phyloP scores from a whole-genome alignment of 129 eudicot genomes.

The Daucus carota region DH1_v3.0 NC_030384.2:26621001-26621500 shows the following conservation, averaged over 20 bases:
- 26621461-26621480: conserved; percentile 50
- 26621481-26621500: conserved; percentile 70
- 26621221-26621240: not conserved
- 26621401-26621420: not conserved
- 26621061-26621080: not conserved
- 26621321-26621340: not conserved
- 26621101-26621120: conserved; percentile 64
- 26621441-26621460: conserved; percentile 62
- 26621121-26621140: conserved; percentile 46
- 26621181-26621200: conserved; percentile 64
- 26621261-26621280: not conserved
- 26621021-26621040: not conserved
- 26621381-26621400: not conserved
- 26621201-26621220: not conserved
- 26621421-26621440: not conserved
- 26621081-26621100: not conserved
- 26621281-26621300: not conserved
- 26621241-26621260: not conserved
- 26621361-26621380: not conserved
- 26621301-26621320: not conserved
- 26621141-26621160: conserved; percentile 61
- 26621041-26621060: conserved; percentile 1
- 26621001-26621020: not conserved
- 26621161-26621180: conserved; percentile 88
- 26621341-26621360: not conserved